Evolutionary conservation across 169 alveolate genomes (phyloP), one percentile per base, ranked within the genome.

Genomic region (Nephromyces sp.): DNA sequence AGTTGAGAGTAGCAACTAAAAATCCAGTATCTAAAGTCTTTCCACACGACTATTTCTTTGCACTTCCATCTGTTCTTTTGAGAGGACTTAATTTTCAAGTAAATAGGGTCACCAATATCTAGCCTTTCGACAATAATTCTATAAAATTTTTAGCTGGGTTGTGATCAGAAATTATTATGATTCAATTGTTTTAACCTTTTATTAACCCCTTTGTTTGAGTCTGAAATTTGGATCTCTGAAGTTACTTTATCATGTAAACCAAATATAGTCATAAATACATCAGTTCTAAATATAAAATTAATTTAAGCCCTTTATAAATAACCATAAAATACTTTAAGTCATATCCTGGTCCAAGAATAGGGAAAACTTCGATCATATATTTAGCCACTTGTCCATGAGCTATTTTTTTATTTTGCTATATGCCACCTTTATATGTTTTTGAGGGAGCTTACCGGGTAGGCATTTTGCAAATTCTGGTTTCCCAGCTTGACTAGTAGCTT

Each of bases 391-490:
- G 88, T 3, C 32, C 73, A n/a, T n/a, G n/a, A n/a, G n/a, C n/a
- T n/a, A n/a, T n/a, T n/a, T n/a, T n/a, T n/a, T n/a, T n/a, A n/a
- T n/a, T n/a, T n/a, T n/a, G n/a, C n/a, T n/a, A n/a, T n/a, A n/a
- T n/a, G n/a, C n/a, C n/a, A n/a, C n/a, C n/a, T n/a, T n/a, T n/a
- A n/a, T n/a, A n/a, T n/a, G n/a, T n/a, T n/a, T n/a, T n/a, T n/a
- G n/a, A n/a, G n/a, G n/a, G n/a, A 15, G n/a, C 57, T 73, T 68
- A 34, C 78, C 89, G 33, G 91, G 89, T 24, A 84, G 73, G 43
- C 95, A 91, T 51, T 88, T 89, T 52, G 88, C 95, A 77, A 82
- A 89, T 57, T 86, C 90, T n/a, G 93, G 87, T 66, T 84, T 86
- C 1, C 93, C 87, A 52, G 79, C 90, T 69, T 79, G 81, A 30